Conservation (phyloP, 2,329 filamentous ascomycete genomes). For the Camillea tinctor region DNA sequence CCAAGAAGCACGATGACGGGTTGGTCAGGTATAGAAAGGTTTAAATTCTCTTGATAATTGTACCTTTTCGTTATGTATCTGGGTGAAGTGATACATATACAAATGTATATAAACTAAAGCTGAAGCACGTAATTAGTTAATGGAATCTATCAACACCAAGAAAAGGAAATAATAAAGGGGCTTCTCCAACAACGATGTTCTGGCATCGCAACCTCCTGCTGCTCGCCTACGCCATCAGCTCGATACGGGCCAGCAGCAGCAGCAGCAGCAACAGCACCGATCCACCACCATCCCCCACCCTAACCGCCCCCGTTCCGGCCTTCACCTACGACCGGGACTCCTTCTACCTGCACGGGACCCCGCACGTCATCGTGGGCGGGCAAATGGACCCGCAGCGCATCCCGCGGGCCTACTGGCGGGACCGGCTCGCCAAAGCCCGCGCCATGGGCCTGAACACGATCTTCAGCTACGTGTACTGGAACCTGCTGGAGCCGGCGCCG, state of each 20-base stretch:
- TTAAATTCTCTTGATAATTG: not conserved
- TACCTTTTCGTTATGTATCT: no score
- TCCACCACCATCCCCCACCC: slow-evolving; percentile 5
- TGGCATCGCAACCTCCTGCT: not conserved
- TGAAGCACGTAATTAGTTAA: no score
- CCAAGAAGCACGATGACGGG: not conserved
- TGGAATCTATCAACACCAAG: no score
- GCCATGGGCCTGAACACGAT: slow-evolving; percentile 51
- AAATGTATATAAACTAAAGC: no score
- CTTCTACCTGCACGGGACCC: slow-evolving; percentile 41
- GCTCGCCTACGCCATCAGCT: not conserved
- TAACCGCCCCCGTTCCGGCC: slow-evolving; percentile 12
- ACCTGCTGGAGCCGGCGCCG: slow-evolving; percentile 42
- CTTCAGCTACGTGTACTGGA: slow-evolving; percentile 52
- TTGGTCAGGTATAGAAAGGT: not conserved
- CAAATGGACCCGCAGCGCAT: slow-evolving; percentile 52
- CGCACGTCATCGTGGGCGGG: slow-evolving; percentile 45
- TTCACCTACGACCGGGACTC: slow-evolving; percentile 41
- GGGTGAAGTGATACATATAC: no score
- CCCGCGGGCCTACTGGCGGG: slow-evolving; percentile 45
- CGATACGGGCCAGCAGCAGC: not conserved
- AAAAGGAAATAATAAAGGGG: not conserved
- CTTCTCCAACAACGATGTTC: not conserved
- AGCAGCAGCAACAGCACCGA: not conserved
- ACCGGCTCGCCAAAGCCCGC: slow-evolving; percentile 42